Conservation (phyloP, 768 basidiomycete species). For the Lepiota venenata region DNA sequence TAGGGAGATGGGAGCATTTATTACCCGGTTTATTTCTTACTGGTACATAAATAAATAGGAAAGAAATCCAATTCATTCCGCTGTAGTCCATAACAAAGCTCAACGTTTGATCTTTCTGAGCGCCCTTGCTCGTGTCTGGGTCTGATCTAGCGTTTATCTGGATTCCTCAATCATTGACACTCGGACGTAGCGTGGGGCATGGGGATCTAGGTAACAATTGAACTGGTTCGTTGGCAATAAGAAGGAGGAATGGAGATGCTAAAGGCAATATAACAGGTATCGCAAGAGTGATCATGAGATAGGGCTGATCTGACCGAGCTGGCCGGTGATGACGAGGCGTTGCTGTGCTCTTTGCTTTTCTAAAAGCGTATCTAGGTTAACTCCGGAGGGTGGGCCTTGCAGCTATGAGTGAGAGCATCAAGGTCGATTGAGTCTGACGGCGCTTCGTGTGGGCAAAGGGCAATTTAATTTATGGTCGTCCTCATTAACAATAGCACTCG, state of each 20-base stretch:
- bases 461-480: constrained; percentile 1
- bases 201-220: background rate
- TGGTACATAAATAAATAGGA: too few relatives aligned
- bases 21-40: background rate
- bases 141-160: background rate
- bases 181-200: background rate
- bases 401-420: background rate
- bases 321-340: background rate
- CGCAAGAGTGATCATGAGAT: background rate
- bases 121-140: too few relatives aligned
- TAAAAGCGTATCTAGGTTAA: background rate
- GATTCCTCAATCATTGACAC: background rate
- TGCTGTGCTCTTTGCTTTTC: background rate
- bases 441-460: background rate
- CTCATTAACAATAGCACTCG: background rate
- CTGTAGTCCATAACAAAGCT: too few relatives aligned
- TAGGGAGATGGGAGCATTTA: background rate
- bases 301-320: background rate
- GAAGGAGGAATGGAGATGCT: background rate
- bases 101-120: too few relatives aligned
- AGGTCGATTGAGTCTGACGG: background rate
- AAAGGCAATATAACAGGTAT: background rate
- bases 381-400: background rate
- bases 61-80: too few relatives aligned
- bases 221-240: background rate